Base-by-base conservation (phyloP, 208 protist genomes). In the Naegleria gruberi region DNA sequence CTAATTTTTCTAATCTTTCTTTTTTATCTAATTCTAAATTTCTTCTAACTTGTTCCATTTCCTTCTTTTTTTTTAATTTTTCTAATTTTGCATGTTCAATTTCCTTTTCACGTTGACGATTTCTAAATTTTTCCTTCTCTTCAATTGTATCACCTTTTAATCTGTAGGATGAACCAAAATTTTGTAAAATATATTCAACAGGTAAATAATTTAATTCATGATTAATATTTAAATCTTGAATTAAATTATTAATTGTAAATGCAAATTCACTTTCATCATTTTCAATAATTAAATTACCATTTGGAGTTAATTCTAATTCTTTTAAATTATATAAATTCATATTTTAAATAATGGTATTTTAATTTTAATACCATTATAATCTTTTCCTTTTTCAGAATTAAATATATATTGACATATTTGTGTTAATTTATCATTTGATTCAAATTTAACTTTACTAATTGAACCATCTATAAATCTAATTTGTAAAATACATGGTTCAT, bases 141-240 rank as follows among this genome's bases (percentile, higher is more conserved):
- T 44, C 85, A 40, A 7, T 30, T 37, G 8, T 90, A 57, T 77
- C 89, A 89, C 47, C 81, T 65, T 42, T 44, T 15, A 44, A 57
- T 40, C 74, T 10, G 41, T 83, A 42, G 17, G 4, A 30, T 34
- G 12, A 23, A 41, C 12, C 12, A 86, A 12, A 42, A 19, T 51
- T 2, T 83, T 83, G 8, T 83, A 86, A 65, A 42, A 90, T 7
- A 47, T 42, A 42, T 77, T 65, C 51, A 65, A 65, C 51, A 65
- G 51, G 51, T 65, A 90, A 87, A 86, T 92, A 89, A 86, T 94
- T 73, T 87, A 91, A 17, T 96, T 94, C 19, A 92, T 91, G 44
- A 93, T 93, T 4, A 91, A 94, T 47, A 93, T 96, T 74, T 88
- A 96, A 85, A 88, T 89, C n/a, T 87, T 96, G 19, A 90, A 89